Evolutionary conservation across 495 filamentous ascomycete species (phyloP).

Genomic region (Thermochaetoides thermophila): DNA sequence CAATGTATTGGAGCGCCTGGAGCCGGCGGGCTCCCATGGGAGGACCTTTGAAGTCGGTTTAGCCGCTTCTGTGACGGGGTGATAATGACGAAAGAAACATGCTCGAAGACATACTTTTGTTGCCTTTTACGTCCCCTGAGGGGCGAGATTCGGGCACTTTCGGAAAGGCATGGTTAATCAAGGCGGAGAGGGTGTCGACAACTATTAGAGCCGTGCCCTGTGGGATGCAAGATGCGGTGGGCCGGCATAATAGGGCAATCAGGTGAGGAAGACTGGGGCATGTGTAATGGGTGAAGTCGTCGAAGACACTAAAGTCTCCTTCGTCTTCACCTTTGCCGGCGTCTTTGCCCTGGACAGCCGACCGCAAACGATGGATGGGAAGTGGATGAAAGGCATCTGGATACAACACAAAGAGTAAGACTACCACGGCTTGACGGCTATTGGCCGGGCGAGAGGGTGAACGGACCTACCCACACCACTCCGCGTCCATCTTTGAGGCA

Average conservation of each 20-base stretch:
- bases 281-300: conserved; percentile 17
- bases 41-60: conserved; percentile 17
- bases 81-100: background rate
- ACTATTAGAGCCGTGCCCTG: conserved; percentile 48
- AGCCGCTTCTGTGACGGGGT: too few species aligned
- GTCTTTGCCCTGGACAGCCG: conserved; percentile 4
- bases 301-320: conserved; percentile 1
- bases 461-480: conserved; percentile 80
- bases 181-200: conserved; percentile 58
- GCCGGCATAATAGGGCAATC: conserved; percentile 52
- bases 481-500: conserved; percentile 44
- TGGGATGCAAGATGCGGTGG: conserved; percentile 44
- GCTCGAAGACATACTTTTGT: conserved; percentile 10
- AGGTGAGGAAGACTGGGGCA: conserved; percentile 57
- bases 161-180: conserved; percentile 62
- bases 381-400: conserved; percentile 23
- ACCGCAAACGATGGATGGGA: conserved; percentile 14
- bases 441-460: conserved; percentile 5
- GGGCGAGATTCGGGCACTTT: conserved; percentile 16
- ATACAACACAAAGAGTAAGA: conserved; percentile 2
- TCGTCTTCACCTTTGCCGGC: conserved; percentile 2
- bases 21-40: conserved; percentile 21
- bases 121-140: conserved; percentile 9
- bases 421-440: too few species aligned
- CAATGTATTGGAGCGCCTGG: conserved; percentile 31